A percentile compares a stretch with the other conserved stretches of the same genome.
Conservation (phyloP, 169 alveolate species). For the Cryptosporidium baileyi region DNA sequence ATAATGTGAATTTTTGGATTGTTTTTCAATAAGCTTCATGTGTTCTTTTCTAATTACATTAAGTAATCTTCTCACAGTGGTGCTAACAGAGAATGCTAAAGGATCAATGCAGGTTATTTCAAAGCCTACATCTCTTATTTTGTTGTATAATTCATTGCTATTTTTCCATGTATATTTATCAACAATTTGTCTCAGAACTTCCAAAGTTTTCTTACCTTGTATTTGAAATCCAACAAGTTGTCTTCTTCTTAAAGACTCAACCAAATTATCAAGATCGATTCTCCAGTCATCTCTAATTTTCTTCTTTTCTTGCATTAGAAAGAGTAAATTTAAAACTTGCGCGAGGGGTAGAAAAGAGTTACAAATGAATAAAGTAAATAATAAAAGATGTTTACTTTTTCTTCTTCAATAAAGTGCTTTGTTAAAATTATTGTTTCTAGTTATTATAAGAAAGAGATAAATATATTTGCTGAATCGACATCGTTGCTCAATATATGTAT, state of each 20-base stretch:
- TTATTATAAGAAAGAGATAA: neutral
- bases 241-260: constrained; percentile 30
- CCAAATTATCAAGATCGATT: constrained; percentile 24
- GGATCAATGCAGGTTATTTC: constrained; percentile 53
- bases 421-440: constrained; percentile 36
- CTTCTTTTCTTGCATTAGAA: constrained; percentile 28
- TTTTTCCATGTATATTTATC: constrained; percentile 51
- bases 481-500: neutral
- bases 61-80: constrained; percentile 22
- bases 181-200: constrained; percentile 60
- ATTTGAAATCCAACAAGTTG: constrained; percentile 38
- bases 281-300: constrained; percentile 58
- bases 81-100: constrained; percentile 31
- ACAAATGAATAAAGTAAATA: neutral
- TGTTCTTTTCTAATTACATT: constrained; percentile 53
- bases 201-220: constrained; percentile 41
- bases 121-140: constrained; percentile 6
- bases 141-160: neutral
- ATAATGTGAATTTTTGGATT: neutral
- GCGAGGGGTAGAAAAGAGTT: neutral
- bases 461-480: neutral
- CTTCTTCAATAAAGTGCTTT: constrained; percentile 4
- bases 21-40: neutral
- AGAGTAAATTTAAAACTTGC: neutral
- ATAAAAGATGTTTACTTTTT: neutral